Evolutionary conservation across 2,329 filamentous ascomycete genomes (phyloP), one percentile per base, ranked within the genome.

Genomic region (Lachnellula arida): DNA sequence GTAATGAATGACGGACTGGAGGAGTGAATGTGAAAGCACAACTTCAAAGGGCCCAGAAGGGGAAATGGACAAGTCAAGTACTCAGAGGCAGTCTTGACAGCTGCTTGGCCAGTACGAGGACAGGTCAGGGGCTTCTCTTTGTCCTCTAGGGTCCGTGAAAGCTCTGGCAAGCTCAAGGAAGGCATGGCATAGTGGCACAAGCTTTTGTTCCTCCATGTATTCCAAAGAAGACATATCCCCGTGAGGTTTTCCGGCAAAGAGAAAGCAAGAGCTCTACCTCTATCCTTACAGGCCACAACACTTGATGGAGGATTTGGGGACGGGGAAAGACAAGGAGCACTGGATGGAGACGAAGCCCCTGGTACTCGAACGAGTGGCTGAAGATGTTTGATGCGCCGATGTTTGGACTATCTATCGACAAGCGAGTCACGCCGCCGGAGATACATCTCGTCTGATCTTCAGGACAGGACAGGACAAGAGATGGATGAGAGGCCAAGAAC

Each of bases 1-100:
- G 57, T 67, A 71, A 72, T 60, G 70, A 72, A 61, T 54, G 70
- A 71, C 67, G 63, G 63, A 48, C 42, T 23, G 7, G 32, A 42
- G 49, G 28, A 53, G 37, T 37, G 43, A 55, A 42, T 37, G n/a
- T 48, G 15, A 37, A 49, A 49, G 47, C n/a, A 39, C 14, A 25
- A 25, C 9, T 23, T 28, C 23, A 25, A 22, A n/a, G 17, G 8
- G 9, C 15, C 17, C 43, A 49, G 34, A 49, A 53, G 22, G 22
- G 34, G 42, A 53, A 55, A 55, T 46, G 19, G 28, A 19, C 43
- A 52, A 51, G 49, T 59, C 40, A 54, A 54, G 49, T 51, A 56
- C 44, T 39, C 34, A 28, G 14, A 28, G 4, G 25, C 19, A 46
- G 39, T 6, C 42, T 34, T 32, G 6, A 22, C 19, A 19, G 12